Evolutionary conservation across 306 rosid species (phyloP).

Genomic region (Purshia tridentata): DNA sequence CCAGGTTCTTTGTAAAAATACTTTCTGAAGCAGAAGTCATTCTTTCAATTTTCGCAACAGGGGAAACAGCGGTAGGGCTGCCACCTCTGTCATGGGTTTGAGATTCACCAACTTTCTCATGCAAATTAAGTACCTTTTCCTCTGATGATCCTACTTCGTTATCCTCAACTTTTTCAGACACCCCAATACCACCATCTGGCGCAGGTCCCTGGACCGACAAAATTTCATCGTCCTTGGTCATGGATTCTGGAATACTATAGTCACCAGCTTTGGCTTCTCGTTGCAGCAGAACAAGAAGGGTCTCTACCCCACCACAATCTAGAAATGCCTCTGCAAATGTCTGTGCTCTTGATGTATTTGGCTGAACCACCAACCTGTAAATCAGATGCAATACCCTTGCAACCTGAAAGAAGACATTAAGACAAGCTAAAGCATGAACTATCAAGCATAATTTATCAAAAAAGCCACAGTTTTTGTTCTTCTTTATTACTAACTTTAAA

Average conservation of each 20-base stretch:
- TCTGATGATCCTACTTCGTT: conserved; percentile 36
- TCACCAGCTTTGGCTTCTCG: conserved; percentile 89
- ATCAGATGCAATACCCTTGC: conserved; percentile 89
- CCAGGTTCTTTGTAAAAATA: conserved; percentile 59
- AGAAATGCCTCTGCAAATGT: conserved; percentile 87
- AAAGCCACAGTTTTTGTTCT: neutral
- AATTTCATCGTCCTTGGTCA: conserved; percentile 34
- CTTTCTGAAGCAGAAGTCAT: conserved; percentile 54
- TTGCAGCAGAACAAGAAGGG: conserved; percentile 88
- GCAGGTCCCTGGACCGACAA: conserved; percentile 31
- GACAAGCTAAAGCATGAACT: neutral
- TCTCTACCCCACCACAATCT: conserved; percentile 86
- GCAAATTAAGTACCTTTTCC: conserved; percentile 43
- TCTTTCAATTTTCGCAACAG: conserved; percentile 48
- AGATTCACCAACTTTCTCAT: conserved; percentile 49
- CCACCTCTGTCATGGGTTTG: conserved; percentile 43
- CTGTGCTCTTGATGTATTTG: conserved; percentile 77
- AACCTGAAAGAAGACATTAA: conserved; percentile 50
- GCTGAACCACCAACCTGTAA: conserved; percentile 90
- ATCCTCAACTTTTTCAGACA: conserved; percentile 40
- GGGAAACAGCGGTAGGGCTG: conserved; percentile 40
- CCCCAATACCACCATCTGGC: conserved; percentile 37
- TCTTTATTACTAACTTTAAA: neutral
- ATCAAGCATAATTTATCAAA: neutral
- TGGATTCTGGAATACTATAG: conserved; percentile 46